phyloP scores from a whole-genome alignment of 345 rosid genomes.

The Moricandia moricandioides region DNA sequence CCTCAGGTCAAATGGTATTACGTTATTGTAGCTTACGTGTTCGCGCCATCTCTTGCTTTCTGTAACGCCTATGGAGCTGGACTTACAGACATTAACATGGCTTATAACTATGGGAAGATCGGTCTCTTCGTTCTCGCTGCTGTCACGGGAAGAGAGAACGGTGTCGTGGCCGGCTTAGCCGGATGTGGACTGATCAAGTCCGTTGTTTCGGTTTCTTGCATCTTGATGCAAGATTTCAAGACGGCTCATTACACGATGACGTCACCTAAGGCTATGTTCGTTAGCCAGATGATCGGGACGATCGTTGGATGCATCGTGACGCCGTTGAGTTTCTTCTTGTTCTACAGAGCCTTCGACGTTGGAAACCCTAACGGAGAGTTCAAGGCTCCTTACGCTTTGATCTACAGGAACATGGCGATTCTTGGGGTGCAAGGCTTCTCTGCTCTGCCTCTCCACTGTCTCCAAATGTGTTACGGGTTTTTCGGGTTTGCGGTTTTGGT shows the following conservation, averaged over 20 bases:
- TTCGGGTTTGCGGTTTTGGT: conserved; percentile 67
- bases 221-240: conserved; percentile 92
- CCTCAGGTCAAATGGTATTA: conserved; percentile 93
- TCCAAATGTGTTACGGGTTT: conserved; percentile 58
- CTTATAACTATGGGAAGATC: conserved; percentile 91
- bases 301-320: conserved; percentile 65
- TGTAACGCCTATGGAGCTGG: conserved; percentile 97
- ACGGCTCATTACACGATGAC: conserved; percentile 79
- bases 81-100: conserved; percentile 95
- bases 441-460: conserved; percentile 40
- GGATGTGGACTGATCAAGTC: conserved; percentile 94
- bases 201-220: conserved; percentile 81
- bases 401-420: conserved; percentile 63
- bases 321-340: conserved; percentile 85
- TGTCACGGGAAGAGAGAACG: conserved; percentile 66
- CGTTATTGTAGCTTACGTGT: conserved; percentile 65
- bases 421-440: conserved; percentile 46
- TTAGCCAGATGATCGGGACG: conserved; percentile 78
- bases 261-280: conserved; percentile 87
- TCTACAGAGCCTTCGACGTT: conserved; percentile 81
- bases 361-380: conserved; percentile 91
- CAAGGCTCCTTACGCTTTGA: conserved; percentile 87
- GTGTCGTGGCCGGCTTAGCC: conserved; percentile 78
- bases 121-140: conserved; percentile 84
- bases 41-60: conserved; percentile 86